Conservation (phyloP, 2,329 filamentous ascomycete species). For the Eutypa lata region DNA sequence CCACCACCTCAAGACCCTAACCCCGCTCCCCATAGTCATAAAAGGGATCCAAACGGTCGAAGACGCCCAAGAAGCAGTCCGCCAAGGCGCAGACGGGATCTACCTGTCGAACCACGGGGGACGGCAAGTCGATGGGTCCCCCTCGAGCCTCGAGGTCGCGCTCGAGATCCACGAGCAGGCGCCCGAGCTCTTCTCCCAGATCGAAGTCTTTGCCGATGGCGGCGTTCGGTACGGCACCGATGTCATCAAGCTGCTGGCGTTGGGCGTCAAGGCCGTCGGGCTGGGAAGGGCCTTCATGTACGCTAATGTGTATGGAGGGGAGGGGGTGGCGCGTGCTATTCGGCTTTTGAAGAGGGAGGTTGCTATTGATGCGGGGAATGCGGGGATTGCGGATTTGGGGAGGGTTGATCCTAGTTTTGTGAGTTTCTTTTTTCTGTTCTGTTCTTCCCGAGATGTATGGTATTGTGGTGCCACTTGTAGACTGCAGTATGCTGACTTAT, state of each 20-base stretch:
- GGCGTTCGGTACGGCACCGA: constrained; percentile 33
- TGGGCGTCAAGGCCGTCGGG: constrained; percentile 32
- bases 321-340: constrained; percentile 39
- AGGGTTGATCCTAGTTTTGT: constrained; percentile 18
- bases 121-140: constrained; percentile 29
- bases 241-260: constrained; percentile 29
- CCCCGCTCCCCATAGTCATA: constrained; percentile 23
- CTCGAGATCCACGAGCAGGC: constrained; percentile 25
- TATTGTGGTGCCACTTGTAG: no score
- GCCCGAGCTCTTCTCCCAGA: constrained; percentile 26
- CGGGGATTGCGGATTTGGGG: constrained; percentile 24
- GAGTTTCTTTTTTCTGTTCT: constrained; percentile 2
- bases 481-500: no score
- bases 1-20: constrained; percentile 17
- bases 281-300: constrained; percentile 45
- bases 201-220: constrained; percentile 30
- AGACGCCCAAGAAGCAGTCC: constrained; percentile 25
- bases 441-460: no score
- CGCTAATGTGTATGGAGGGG: constrained; percentile 42
- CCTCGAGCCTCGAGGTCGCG: constrained; percentile 26
- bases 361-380: constrained; percentile 24
- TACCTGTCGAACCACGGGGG: constrained; percentile 34
- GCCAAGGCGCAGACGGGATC: constrained; percentile 25
- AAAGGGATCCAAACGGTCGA: constrained; percentile 33
- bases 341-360: constrained; percentile 44